Evolutionary conservation across 345 rosid species (phyloP), one percentile per base, ranked within the genome.

Genomic region (Diplotaxis tenuifolia): DNA sequence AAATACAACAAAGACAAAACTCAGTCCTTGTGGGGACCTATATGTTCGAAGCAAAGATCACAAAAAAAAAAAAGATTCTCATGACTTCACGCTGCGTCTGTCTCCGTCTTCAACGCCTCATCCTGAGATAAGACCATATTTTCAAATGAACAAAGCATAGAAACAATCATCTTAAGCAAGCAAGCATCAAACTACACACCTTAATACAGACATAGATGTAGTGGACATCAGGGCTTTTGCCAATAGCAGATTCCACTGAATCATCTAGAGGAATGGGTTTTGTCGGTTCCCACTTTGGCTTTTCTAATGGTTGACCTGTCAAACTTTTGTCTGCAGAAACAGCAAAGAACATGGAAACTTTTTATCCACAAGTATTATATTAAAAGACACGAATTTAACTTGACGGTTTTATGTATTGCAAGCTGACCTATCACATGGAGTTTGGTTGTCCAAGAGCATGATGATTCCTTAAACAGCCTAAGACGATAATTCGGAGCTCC

Each of bases 401-500:
- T 23, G 1, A 50, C 29, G 21, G 28, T 15, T n/a, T 52, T 62
- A 1, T 20, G 36, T 27, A 11, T 29, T 28, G 2, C 0, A 65
- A 36, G 62, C 34, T 52, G 31, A 90, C 96, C 93, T 88, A 90
- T 86, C 29, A 88, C 88, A 67, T 88, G 96, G 65, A 90, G 84
- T 75, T 83, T 86, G 10, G 83, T 83, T 38, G 74, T 67, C 96
- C 96, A 88, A n/a, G 38, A 42, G 82, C 76, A 72, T 4, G 87
- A 75, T 4, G 87, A 84, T 4, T 89, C 91, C 71, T 75, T 78
- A 62, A 90, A 70, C 69, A 88, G 75, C 32, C 72, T 67, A 16
- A 87, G 75, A 34, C 96, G 96, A 75, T 90, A 90, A 12, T 53
- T 64, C 0, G 96, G 98, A 64, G 96, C 87, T 81, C 96, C 98